These are phyloP conservation scores for Ilyonectria sp. DNA, from an alignment of 2,329 filamentous ascomycete species.

Conservation along the genomic window DNA sequence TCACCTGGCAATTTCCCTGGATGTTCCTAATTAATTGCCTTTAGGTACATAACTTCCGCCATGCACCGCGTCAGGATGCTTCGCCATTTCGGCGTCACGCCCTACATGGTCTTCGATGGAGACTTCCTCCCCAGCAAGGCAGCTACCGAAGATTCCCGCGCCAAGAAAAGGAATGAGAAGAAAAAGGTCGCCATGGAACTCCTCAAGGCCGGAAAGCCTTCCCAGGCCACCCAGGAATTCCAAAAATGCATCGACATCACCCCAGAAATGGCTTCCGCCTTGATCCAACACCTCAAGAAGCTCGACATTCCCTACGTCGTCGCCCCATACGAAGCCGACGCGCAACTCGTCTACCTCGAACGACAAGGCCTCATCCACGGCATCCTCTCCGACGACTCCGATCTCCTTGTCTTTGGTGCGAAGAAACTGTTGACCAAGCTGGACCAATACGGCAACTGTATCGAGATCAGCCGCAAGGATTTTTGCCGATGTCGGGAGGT, in stretches of 20 bases:
- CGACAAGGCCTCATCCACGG: conserved; percentile 86
- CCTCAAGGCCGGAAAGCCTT: conserved; percentile 83
- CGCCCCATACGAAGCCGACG: conserved; percentile 96
- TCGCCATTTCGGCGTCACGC: conserved; percentile 92
- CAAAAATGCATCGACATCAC: conserved; percentile 98
- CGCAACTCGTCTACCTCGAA: conserved; percentile 96
- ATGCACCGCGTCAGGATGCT: conserved; percentile 95
- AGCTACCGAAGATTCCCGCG: conserved; percentile 84
- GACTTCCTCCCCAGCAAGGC: conserved; percentile 96
- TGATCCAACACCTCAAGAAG: conserved; percentile 93
- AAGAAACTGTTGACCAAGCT: conserved; percentile 93
- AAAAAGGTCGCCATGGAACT: conserved; percentile 83
- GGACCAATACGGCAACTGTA: conserved; percentile 92
- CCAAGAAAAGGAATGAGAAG: conserved; percentile 82
- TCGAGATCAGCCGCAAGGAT: conserved; percentile 91
- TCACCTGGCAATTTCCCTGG: neutral
- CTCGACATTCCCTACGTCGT: conserved; percentile 88
- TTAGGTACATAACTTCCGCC: conserved; percentile 89
- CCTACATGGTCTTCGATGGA: conserved; percentile 96
- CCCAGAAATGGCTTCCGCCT: conserved; percentile 90
- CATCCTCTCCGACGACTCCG: conserved; percentile 96
- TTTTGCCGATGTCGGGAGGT: conserved; percentile 92
- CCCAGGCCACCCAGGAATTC: conserved; percentile 87
- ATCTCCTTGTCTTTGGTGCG: conserved; percentile 94
- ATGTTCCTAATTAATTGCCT: conserved; percentile 10